Evolutionary conservation across 163 green algal species (phyloP), one percentile per base, ranked within the genome.

Genomic region (Volvox carteri): DNA sequence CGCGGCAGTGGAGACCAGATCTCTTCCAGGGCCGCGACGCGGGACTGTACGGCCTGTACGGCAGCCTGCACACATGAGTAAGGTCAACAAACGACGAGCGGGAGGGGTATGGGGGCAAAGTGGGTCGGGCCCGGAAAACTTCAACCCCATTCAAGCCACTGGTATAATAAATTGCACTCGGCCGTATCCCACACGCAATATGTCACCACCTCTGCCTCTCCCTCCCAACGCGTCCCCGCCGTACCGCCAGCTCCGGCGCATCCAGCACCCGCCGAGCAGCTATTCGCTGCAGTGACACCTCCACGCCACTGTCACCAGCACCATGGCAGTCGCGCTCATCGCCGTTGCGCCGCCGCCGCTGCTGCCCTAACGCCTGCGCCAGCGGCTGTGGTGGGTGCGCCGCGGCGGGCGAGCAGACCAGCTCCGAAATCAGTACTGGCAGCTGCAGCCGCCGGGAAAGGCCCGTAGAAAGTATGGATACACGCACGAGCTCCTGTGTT

Each of bases 401-500:
- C 12, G 39, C 30, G 28, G 75, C 81, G 35, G 76, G 41, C 19
- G 89, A 76, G 28, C 76, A 65, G 0, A 91, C 89, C 12, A 94
- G 90, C 84, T 96, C 93, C 25, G 89, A 93, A 16, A 95, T 54
- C 28, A 85, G 56, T 28, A 95, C 65, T 0, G 86, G 87, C 87
- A 93, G 87, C 58, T 88, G 33, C 58, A 96, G 86, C 58, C 70
- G 67, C 48, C 33, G 68, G 12, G 86, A 33, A 23, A 86, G 39
- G 50, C 90, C 92, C n/a, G 92, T 91, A 30, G 68, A 21, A 16
- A 86, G 25, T 78, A 96, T 85, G 44, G 86, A 83, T 25, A 92
- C 91, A 0, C 67, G 60, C 70, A 96, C 33, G 48, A 96, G 90
- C 50, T 96, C 79, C 58, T 90, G 70, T 12, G 62, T 74, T n/a